Conservation (phyloP, 2,329 filamentous ascomycete species). For the Paracorniculantispora psalliotae region DNA sequence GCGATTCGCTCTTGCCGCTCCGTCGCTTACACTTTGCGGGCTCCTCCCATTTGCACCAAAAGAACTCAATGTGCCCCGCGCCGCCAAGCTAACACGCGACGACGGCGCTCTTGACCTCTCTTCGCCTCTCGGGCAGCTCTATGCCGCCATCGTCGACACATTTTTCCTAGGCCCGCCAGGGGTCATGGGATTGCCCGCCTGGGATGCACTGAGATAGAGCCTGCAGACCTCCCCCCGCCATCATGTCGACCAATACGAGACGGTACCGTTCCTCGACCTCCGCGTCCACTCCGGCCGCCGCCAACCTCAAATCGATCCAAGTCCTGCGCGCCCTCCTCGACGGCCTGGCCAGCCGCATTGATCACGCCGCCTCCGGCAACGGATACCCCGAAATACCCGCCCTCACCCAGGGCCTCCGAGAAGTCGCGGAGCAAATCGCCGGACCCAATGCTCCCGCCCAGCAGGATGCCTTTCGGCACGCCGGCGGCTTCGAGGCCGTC, state of each 20-base stretch:
- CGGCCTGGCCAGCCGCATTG: conserved; percentile 32
- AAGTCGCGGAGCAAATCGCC: conserved; percentile 60
- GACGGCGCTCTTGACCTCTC: not conserved
- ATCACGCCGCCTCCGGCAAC: conserved; percentile 27
- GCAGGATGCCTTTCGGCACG: conserved; percentile 79
- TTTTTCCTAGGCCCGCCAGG: conserved; percentile 10
- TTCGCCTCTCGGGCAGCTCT: not conserved
- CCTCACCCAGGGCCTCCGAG: conserved; percentile 53
- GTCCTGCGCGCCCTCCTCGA: conserved; percentile 53
- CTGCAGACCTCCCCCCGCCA: not conserved
- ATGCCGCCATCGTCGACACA: conserved; percentile 5
- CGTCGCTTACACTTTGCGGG: not conserved
- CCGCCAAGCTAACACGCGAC: conserved; percentile 4
- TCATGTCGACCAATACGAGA: conserved; percentile 48
- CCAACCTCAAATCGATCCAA: conserved; percentile 56
- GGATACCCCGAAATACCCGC: conserved; percentile 45
- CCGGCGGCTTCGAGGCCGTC: conserved; percentile 71
- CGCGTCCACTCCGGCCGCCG: conserved; percentile 45
- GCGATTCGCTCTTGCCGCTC: not conserved
- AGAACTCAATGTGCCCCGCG: conserved; percentile 12
- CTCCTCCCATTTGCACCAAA: not conserved
- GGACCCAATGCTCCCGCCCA: conserved; percentile 43
- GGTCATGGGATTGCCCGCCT: not conserved
- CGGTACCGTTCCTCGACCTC: conserved; percentile 62
- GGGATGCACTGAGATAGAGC: conserved; percentile 1